Evolutionary conservation across 2,329 filamentous ascomycete species (phyloP).

Genomic region (Talaromyces funiculosus): DNA sequence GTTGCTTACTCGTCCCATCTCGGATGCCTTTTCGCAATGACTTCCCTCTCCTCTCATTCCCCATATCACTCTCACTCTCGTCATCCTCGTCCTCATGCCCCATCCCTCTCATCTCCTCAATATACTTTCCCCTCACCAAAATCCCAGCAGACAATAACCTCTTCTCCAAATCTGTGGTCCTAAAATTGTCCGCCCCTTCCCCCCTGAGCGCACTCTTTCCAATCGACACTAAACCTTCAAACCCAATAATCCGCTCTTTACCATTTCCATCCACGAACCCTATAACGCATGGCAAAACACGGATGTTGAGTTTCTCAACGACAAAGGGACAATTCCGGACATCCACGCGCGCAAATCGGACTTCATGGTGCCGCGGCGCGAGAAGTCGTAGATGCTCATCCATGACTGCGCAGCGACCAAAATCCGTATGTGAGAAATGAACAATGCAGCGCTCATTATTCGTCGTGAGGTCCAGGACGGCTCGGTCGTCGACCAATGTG

Average conservation of each 20-base stretch:
- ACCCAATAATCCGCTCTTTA: slow-evolving; percentile 42
- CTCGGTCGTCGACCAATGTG: slow-evolving; percentile 48
- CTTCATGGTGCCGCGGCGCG: slow-evolving; percentile 35
- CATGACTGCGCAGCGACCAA: slow-evolving; percentile 58
- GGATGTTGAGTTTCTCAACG: slow-evolving; percentile 42
- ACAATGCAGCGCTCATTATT: slow-evolving; percentile 53
- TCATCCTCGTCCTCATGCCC: slow-evolving; percentile 19
- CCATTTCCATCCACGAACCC: slow-evolving; percentile 44
- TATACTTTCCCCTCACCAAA: slow-evolving; percentile 31
- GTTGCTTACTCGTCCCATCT: slow-evolving; percentile 29
- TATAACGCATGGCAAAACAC: slow-evolving; percentile 45
- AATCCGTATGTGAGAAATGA: slow-evolving; percentile 61
- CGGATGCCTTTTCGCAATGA: not conserved
- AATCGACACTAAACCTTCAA: slow-evolving; percentile 42
- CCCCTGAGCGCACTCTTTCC: slow-evolving; percentile 8
- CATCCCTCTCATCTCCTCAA: slow-evolving; percentile 23
- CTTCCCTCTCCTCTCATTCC: slow-evolving; percentile 17
- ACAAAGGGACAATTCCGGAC: slow-evolving; percentile 44
- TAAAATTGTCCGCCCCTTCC: slow-evolving; percentile 33
- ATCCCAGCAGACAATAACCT: slow-evolving; percentile 37
- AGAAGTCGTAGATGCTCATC: slow-evolving; percentile 51
- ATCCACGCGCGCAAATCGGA: slow-evolving; percentile 42
- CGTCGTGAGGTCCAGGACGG: slow-evolving; percentile 56
- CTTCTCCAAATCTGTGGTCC: slow-evolving; percentile 38
- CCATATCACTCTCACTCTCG: slow-evolving; percentile 21